Base-by-base conservation (phyloP, 176 grass and related monocot species). In the Zizania latifolia region DNA sequence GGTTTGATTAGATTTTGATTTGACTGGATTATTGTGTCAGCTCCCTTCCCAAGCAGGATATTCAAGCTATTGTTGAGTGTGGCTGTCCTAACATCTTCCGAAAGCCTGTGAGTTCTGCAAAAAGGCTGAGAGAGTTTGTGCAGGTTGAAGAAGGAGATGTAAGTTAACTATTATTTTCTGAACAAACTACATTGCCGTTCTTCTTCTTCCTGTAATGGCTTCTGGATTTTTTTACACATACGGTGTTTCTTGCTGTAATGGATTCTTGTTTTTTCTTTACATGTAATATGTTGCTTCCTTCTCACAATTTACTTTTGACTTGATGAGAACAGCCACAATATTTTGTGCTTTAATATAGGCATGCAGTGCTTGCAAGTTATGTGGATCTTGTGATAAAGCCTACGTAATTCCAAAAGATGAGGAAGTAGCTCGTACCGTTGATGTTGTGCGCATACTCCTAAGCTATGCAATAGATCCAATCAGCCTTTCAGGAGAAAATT, bases 361-460 rank as follows among this genome's bases (percentile, higher is more conserved):
- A 46, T 99, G 95, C 61, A 55, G 72, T 44, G 68, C 55, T 21
- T 99, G 95, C 87, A 90, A 92, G 78, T 77, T 99, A n/a, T 76
- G 82, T 21, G 72, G 38, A 74, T 86, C 95, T 73, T 99, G 95
- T 86, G 95, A 99, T 83, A 99, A 86, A 78, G 95, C 92, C 53
- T 83, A 72, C 70, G 22, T 68, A 14, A 68, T 48, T 68, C 58
- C 84, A 77, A 58, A 55, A 1, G 79, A 77, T 3, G 85, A 94
- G 63, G 83, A 83, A 70, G 75, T 19, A 68, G 79, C 78, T 54
- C 81, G 77, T 58, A 94, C 95, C 5, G 87, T 90, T 17, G 86
- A 99, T 92, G 73, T 99, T 75, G 66, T 99, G 36, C 89, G 89
- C 66, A 87, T 92, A 79, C 80, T 99, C 28, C 60, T 92, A 69